Evolutionary conservation across 2,329 filamentous ascomycete genomes (phyloP).

Genomic region (Septoria linicola): DNA sequence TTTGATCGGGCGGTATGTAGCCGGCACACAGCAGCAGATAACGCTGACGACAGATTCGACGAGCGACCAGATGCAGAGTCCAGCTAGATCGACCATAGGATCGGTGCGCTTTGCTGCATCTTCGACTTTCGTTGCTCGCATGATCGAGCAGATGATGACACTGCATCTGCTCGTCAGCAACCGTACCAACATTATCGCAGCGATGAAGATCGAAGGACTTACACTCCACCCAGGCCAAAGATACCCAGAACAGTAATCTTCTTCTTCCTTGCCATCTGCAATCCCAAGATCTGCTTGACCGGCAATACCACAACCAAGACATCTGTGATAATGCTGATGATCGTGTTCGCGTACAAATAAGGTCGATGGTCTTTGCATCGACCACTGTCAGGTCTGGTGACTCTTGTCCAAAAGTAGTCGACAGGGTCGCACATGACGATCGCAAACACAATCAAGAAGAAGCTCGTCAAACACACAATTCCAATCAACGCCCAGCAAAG

Average conservation of each 20-base stretch:
- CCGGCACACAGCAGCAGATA: slow-evolving; percentile 9
- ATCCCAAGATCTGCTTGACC: neutral
- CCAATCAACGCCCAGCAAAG: slow-evolving; percentile 3
- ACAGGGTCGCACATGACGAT: slow-evolving; percentile 10
- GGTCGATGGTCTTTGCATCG: slow-evolving; percentile 5
- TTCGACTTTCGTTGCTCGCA: slow-evolving; percentile 9
- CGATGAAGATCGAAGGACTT: neutral
- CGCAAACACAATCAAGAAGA: slow-evolving; percentile 4
- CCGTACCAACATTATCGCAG: neutral
- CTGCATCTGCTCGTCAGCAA: neutral
- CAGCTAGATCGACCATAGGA: slow-evolving; percentile 6
- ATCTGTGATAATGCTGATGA: slow-evolving; percentile 8
- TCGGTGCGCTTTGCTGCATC: slow-evolving; percentile 4
- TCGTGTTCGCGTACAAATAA: slow-evolving; percentile 8
- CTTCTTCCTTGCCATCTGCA: slow-evolving; percentile 5
- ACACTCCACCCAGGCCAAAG: slow-evolving; percentile 6
- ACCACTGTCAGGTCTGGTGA: neutral
- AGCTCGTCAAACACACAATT: neutral
- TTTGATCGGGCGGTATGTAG: slow-evolving; percentile 3
- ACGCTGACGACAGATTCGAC: slow-evolving; percentile 5
- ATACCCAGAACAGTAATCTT: slow-evolving; percentile 4
- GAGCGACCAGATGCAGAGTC: slow-evolving; percentile 8
- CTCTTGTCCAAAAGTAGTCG: slow-evolving; percentile 4
- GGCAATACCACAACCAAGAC: slow-evolving; percentile 3
- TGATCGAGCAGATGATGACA: slow-evolving; percentile 13